A percentile compares a stretch with the other conserved stretches of the same genome.
Conservation (phyloP, 768 basidiomycete genomes). For the Leccinellum rugosiceps region DNA sequence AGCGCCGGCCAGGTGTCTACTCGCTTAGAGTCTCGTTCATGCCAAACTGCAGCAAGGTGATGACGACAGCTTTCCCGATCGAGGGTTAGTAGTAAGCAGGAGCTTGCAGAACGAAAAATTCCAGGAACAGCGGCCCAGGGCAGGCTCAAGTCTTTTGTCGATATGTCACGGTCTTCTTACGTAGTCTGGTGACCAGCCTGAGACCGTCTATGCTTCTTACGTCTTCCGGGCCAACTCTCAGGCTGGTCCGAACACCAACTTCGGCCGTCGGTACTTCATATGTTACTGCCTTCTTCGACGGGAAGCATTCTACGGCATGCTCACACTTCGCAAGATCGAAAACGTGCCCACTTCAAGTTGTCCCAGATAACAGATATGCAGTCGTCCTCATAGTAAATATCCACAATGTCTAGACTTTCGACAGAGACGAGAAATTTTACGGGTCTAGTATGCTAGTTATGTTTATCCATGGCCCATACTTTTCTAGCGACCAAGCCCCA, state of each 20-base stretch:
- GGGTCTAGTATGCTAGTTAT: background rate
- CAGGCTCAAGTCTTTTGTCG: constrained; percentile 78
- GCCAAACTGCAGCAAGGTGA: constrained; percentile 87
- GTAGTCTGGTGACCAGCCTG: no score
- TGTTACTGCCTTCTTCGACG: constrained; percentile 87
- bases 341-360: constrained; percentile 93
- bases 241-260: constrained; percentile 44
- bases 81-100: constrained; percentile 65
- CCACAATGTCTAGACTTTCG: background rate
- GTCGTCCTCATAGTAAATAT: background rate
- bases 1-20: constrained; percentile 91
- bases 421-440: background rate
- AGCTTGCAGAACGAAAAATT: constrained; percentile 74
- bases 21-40: constrained; percentile 64
- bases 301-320: constrained; percentile 92
- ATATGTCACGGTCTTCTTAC: no score
- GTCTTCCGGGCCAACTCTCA: constrained; percentile 73
- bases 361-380: constrained; percentile 68
- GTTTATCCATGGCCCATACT: constrained; percentile 4
- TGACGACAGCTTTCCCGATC: constrained; percentile 75
- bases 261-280: constrained; percentile 95
- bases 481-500: constrained; percentile 39
- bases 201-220: no score
- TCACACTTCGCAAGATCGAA: constrained; percentile 94
- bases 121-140: constrained; percentile 83